Evolutionary conservation across 208 protist genomes (phyloP), one percentile per base, ranked within the genome.

Genomic region (Wallacemonas sp.): DNA sequence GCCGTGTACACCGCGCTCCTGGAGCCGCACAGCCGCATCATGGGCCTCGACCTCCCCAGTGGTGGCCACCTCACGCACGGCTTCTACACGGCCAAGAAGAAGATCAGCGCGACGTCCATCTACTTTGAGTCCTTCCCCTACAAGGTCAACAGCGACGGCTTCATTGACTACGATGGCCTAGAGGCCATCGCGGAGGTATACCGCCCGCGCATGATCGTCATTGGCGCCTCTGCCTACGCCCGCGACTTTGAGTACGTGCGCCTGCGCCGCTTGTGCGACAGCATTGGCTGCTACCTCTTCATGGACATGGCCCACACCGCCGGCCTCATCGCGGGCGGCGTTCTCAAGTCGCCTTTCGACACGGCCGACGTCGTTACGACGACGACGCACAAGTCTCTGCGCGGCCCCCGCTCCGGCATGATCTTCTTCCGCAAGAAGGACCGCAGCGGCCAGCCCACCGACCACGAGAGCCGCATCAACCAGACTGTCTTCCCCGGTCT

Each of bases 381-480:
- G n/a, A 99, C 99, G 28, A 99, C 99, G 28, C 99, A 99, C 94
- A 99, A 99, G 91, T 98, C 98, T 25, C 86, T 99, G 1, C 92
- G 99, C 64, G 98, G 98, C n/a, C 98, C 99, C 23, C 90, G 98
- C 52, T 82, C 97, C 28, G 98, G 98, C 57, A 86, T 99, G 59
- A 99, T 99, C 77, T 99, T 99, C 79, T 99, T 84, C 90, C 80
- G 97, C 38, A 97, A 97, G 68, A 94, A 91, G 52, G 78, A 82
- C 62, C 66, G 77, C 22, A 63, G 84, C 33, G 89, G 84, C 14
- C 86, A 77, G 54, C 61, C 82, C 14, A 94, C 93, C 42, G 91
- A 98, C 74, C 82, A 95, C 25, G 97, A 99, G 73, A 70, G 57
- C 26, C 77, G 79, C 65, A 97, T 99, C 79, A 99, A 99, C 83